Percentiles rank a stretch among this genome's conserved stretches.
phyloP scores from a whole-genome alignment of 257 asterid species.

The Solanum piurae region DNA sequence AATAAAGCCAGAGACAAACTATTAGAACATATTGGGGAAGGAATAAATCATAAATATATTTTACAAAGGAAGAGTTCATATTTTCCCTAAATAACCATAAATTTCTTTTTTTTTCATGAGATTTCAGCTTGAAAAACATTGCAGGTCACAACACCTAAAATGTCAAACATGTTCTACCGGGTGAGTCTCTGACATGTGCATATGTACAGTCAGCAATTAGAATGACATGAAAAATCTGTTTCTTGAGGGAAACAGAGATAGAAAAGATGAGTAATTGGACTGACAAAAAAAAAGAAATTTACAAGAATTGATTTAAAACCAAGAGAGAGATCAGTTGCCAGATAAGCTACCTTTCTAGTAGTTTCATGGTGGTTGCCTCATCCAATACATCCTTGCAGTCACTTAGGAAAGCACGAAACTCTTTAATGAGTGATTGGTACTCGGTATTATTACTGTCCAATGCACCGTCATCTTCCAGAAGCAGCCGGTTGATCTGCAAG shows the following conservation, averaged over 20 bases:
- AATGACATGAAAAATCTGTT: background rate
- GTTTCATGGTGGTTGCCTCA: conserved; percentile 93
- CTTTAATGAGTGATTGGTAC: conserved; percentile 64
- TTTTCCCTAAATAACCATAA: background rate
- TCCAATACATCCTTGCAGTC: conserved; percentile 95
- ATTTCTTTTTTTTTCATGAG: background rate
- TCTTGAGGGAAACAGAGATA: background rate
- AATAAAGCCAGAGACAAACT: background rate
- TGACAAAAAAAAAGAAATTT: background rate
- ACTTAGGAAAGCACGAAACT: conserved; percentile 85
- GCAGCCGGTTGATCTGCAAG: conserved; percentile 70
- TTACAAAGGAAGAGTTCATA: background rate
- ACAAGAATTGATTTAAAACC: background rate
- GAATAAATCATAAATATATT: background rate
- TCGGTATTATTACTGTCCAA: conserved; percentile 40
- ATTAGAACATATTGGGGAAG: background rate
- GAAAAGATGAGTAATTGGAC: background rate
- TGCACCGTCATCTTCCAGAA: conserved; percentile 16
- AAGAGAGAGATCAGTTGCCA: background rate
- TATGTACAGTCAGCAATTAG: background rate
- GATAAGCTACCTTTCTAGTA: conserved; percentile 65
- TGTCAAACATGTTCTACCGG: background rate
- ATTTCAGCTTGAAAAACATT: background rate
- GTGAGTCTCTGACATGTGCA: background rate
- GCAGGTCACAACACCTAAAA: background rate